phyloP scores from a whole-genome alignment of 2,329 filamentous ascomycete genomes.

The Aspergillus costaricaensis region DNA sequence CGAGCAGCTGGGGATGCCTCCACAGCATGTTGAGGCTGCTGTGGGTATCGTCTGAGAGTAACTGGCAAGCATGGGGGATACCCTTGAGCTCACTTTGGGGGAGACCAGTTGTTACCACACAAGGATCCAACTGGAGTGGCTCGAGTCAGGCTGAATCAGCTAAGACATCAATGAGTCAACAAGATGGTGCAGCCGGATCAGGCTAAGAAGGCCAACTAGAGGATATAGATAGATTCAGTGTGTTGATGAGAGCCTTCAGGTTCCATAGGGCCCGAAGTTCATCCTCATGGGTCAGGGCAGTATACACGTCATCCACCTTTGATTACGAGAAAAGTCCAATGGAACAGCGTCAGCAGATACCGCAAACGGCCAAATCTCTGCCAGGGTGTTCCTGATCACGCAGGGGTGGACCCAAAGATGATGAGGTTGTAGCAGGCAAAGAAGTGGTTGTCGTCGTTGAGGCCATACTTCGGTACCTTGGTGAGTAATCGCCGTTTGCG shows the following conservation, averaged over 20 bases:
- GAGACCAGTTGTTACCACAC: not conserved
- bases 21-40: not conserved
- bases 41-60: not conserved
- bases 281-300: not conserved
- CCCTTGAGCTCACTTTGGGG: not conserved
- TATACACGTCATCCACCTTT: conserved; percentile 10
- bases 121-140: not conserved
- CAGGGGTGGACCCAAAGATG: conserved; percentile 4
- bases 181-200: not conserved
- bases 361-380: conserved; percentile 2
- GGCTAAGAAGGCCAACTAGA: not conserved
- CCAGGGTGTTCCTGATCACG: not conserved
- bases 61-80: not conserved
- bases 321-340: not conserved
- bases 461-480: conserved; percentile 8
- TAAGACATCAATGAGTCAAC: not conserved
- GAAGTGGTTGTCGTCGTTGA: not conserved
- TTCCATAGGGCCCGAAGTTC: not conserved
- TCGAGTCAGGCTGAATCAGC: not conserved
- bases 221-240: not conserved
- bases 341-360: not conserved
- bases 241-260: not conserved
- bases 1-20: not conserved
- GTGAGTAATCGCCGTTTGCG: conserved; percentile 4
- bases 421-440: not conserved